These are phyloP conservation scores for Cyphellophora attinorum DNA, from an alignment of 2,329 filamentous ascomycete genomes.

Conservation along the genomic window DNA sequence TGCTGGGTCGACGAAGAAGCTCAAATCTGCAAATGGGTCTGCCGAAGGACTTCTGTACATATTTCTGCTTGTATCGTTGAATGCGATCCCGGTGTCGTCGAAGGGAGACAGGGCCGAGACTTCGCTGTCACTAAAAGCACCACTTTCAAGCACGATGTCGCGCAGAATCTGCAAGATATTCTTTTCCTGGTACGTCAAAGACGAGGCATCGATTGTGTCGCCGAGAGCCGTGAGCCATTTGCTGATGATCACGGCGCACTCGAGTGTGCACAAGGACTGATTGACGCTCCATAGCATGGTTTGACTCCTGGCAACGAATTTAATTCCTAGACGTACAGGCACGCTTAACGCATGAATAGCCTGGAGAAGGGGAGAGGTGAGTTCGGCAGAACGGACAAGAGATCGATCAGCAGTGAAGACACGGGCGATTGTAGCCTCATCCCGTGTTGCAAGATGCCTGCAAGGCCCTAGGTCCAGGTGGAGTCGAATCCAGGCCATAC, in stretches of 20 bases:
- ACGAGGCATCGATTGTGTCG: too few species aligned
- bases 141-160: too few species aligned
- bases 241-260: constrained; percentile 31
- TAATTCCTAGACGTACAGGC: constrained; percentile 27
- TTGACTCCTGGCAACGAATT: constrained; percentile 27
- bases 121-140: too few species aligned
- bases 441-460: constrained; percentile 55
- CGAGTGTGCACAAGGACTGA: constrained; percentile 26
- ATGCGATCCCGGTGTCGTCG: too few species aligned
- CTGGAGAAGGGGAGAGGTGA: constrained; percentile 57
- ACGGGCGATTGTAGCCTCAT: constrained; percentile 51
- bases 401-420: constrained; percentile 51
- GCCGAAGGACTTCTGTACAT: too few species aligned
- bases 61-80: too few species aligned
- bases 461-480: constrained; percentile 46
- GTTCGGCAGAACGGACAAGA: constrained; percentile 48
- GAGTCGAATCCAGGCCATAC: constrained; percentile 6
- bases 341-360: constrained; percentile 60
- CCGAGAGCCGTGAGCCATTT: constrained; percentile 42
- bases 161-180: too few species aligned
- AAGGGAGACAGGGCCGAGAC: too few species aligned
- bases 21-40: too few species aligned
- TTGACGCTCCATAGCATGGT: constrained; percentile 29
- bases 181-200: too few species aligned
- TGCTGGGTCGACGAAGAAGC: too few species aligned